Conservation (phyloP, 345 rosid genomes). For the Carallia brachiata region DNA sequence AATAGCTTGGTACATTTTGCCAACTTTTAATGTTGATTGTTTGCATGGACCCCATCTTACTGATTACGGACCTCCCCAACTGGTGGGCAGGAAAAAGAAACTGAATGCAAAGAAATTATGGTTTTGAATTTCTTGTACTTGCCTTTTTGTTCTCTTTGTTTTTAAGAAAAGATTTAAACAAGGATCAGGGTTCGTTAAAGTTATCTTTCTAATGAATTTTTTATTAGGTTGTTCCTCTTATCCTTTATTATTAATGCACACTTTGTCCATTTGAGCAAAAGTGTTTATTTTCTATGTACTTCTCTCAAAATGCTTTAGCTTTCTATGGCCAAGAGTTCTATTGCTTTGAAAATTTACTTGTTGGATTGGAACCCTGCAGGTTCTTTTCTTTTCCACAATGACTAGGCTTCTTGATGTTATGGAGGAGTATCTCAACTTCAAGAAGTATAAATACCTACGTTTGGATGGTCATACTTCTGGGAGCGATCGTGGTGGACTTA, state of each 20-base stretch:
- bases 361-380: conserved; percentile 43
- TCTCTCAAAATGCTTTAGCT: background rate
- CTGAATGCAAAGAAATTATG: background rate
- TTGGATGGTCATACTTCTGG: conserved; percentile 95
- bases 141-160: conserved; percentile 2
- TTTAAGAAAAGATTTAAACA: background rate
- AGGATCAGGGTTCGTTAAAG: background rate
- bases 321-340: background rate
- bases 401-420: conserved; percentile 93
- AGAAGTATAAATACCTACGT: conserved; percentile 78
- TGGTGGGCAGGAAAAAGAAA: too few relatives aligned
- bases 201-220: background rate
- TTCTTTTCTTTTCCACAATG: conserved; percentile 96
- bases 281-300: background rate
- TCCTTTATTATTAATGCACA: too few relatives aligned
- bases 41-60: too few relatives aligned
- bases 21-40: background rate
- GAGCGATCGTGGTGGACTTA: conserved; percentile 84
- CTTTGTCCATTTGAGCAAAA: background rate
- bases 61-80: too few relatives aligned
- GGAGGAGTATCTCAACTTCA: conserved; percentile 80
- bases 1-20: conserved; percentile 16
- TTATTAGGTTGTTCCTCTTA: background rate
- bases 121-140: background rate
- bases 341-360: background rate